These are phyloP conservation scores for Atractiella rhizophila DNA, from an alignment of 768 basidiomycete genomes.

Conservation along the genomic window DNA sequence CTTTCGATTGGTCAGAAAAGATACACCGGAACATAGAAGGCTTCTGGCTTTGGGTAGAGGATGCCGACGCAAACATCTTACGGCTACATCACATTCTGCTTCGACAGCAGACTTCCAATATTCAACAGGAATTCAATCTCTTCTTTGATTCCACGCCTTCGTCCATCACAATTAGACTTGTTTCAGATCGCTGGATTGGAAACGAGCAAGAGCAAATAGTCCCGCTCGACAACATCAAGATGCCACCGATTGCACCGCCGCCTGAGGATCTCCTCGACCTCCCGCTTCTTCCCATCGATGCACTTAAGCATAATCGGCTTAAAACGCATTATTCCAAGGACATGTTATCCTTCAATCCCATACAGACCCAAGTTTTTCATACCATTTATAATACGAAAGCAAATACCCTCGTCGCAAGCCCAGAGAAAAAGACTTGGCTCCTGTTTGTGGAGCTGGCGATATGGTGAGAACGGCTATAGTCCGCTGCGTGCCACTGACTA, in stretches of 20 bases:
- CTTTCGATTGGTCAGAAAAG: slow-evolving; percentile 57
- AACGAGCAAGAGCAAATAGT: slow-evolving; percentile 51
- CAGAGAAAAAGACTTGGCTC: slow-evolving; percentile 58
- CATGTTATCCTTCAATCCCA: slow-evolving; percentile 42
- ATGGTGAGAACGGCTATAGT: too few species aligned
- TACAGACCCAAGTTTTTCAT: slow-evolving; percentile 82
- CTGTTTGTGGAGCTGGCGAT: slow-evolving; percentile 40
- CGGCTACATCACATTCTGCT: slow-evolving; percentile 51
- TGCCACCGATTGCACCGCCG: slow-evolving; percentile 31
- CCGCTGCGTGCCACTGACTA: too few species aligned
- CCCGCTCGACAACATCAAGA: slow-evolving; percentile 39
- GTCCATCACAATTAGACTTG: slow-evolving; percentile 44
- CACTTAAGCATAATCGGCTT: slow-evolving; percentile 35
- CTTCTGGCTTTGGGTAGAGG: slow-evolving; percentile 92
- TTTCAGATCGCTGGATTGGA: slow-evolving; percentile 82
- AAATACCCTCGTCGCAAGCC: slow-evolving; percentile 51
- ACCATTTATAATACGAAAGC: slow-evolving; percentile 38
- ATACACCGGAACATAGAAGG: slow-evolving; percentile 53
- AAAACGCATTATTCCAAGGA: slow-evolving; percentile 28
- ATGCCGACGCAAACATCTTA: slow-evolving; percentile 53
- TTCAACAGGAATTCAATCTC: slow-evolving; percentile 56
- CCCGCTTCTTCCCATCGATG: slow-evolving; percentile 41
- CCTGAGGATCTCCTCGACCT: slow-evolving; percentile 23
- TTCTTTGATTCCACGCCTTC: slow-evolving; percentile 41
- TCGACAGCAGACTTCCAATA: slow-evolving; percentile 33